Conservation (phyloP, 2,329 filamentous ascomycete genomes). For the Pseudogymnoascus sp. region DNA sequence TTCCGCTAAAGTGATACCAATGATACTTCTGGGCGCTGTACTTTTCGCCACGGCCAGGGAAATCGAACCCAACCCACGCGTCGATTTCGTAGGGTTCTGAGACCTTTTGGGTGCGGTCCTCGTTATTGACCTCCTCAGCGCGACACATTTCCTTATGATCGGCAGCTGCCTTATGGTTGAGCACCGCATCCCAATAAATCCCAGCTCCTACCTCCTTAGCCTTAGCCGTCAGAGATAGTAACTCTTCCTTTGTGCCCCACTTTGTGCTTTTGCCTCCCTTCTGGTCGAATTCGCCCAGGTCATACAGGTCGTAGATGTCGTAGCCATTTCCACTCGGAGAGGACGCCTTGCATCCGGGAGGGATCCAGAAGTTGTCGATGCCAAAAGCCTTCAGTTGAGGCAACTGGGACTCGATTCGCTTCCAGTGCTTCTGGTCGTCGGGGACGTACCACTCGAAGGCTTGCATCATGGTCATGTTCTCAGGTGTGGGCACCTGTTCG, state of each 20-base stretch:
- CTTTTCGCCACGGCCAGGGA: slow-evolving; percentile 48
- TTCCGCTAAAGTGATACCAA: slow-evolving; percentile 59
- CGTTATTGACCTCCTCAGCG: slow-evolving; percentile 54
- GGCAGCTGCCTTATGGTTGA: slow-evolving; percentile 64
- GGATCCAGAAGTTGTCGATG: slow-evolving; percentile 57
- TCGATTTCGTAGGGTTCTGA: slow-evolving; percentile 52
- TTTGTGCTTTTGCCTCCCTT: slow-evolving; percentile 56
- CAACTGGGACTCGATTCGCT: slow-evolving; percentile 43
- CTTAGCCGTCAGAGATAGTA: slow-evolving; percentile 41
- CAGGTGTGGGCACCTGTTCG: slow-evolving; percentile 28
- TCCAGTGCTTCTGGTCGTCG: slow-evolving; percentile 51
- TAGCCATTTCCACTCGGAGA: slow-evolving; percentile 56
- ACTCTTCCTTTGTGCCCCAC: slow-evolving; percentile 58
- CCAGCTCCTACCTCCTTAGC: slow-evolving; percentile 46
- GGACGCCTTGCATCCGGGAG: slow-evolving; percentile 61
- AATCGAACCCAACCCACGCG: slow-evolving; percentile 60
- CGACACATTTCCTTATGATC: slow-evolving; percentile 54
- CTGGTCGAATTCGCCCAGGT: slow-evolving; percentile 64
- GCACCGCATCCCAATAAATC: slow-evolving; percentile 60
- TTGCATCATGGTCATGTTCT: slow-evolving; percentile 54
- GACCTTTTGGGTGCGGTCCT: slow-evolving; percentile 48
- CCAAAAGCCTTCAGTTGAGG: slow-evolving; percentile 49
- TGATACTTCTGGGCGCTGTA: slow-evolving; percentile 57
- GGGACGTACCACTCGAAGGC: slow-evolving; percentile 67
- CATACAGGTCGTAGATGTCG: slow-evolving; percentile 61